Evolutionary conservation across 768 basidiomycete genomes (phyloP), one percentile per base, ranked within the genome.

Genomic region (Cystoderma amianthinum): DNA sequence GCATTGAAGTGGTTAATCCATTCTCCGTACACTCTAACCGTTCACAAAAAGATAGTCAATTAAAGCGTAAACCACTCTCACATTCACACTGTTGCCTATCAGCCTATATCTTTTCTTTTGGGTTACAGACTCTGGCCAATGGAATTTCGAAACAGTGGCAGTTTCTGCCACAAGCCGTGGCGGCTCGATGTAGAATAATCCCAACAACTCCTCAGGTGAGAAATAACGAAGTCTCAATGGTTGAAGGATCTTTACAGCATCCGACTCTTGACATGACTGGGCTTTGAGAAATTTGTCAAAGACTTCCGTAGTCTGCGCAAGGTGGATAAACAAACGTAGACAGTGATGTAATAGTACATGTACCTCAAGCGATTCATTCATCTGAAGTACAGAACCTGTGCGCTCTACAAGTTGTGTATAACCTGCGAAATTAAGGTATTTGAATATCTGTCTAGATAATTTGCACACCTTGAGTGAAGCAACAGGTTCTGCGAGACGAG

Each of bases 41-140:
- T n/a, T n/a, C n/a, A n/a, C n/a, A n/a, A 77, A 76, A 32, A 89
- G 59, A 58, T 80, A 83, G 30, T 67, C 57, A 32, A 89, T 70
- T 39, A 88, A 63, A 44, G 67, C 62, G 38, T 71, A 67, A 0
- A 90, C 79, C 9, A 89, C 86, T 42, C 65, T 65, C 5, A 89
- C 84, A 57, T 90, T 90, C 5, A 90, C 78, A 43, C 86, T 88
- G 57, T 90, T 91, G 13, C 88, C 88, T 41, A 90, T 81, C 20
- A 89, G 63, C 36, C 77, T 72, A 48, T 90, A 89, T 54, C 78
- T 81, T 7, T 82, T 76, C 58, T 85, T 88, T 1, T 53, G 70
- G 2, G 83, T 78, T 7, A 85, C 59, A 2, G 55, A 55, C 5
- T 57, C 48, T 3, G 86, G 85, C 85, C 86, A 91, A n/a, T 56